phyloP scores from a whole-genome alignment of 371 early-diverging fungal species.

The Chytridiales sp. region DNA sequence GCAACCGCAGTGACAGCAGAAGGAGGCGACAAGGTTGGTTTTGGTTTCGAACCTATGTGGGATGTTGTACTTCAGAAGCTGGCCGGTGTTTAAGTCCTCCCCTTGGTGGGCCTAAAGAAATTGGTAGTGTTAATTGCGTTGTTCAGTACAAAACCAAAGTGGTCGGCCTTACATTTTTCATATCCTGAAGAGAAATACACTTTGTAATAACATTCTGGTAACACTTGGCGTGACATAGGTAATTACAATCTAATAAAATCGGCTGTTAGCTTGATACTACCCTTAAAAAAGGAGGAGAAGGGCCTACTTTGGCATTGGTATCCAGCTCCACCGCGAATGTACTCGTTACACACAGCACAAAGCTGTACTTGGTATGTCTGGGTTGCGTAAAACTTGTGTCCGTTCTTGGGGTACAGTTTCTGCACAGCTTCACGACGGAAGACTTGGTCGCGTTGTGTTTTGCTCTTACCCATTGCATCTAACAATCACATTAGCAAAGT shows the following conservation, averaged over 20 bases:
- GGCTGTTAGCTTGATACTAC: not conserved
- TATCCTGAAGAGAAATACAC: conserved; percentile 48
- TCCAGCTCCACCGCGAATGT: conserved; percentile 29
- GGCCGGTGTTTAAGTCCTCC: conserved; percentile 42
- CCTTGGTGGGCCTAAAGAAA: conserved; percentile 18
- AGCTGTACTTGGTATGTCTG: conserved; percentile 40
- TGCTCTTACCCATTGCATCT: conserved; percentile 30
- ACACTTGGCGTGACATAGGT: conserved; percentile 57
- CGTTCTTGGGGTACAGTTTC: conserved; percentile 46
- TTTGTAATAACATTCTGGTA: conserved; percentile 50
- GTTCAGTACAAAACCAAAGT: not conserved
- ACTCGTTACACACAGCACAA: conserved; percentile 52
- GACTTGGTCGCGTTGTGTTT: conserved; percentile 30
- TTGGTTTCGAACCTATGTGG: conserved; percentile 50
- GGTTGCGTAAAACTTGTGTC: conserved; percentile 47
- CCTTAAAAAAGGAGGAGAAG: not conserved
- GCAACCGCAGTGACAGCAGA: conserved; percentile 64
- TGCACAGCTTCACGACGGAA: conserved; percentile 49
- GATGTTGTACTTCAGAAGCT: conserved; percentile 53
- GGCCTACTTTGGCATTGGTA: conserved; percentile 44
- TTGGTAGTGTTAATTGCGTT: not conserved
- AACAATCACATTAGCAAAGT: not conserved
- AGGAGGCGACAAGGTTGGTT: conserved; percentile 41
- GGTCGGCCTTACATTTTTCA: conserved; percentile 15
- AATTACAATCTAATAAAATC: conserved; percentile 44